Conservation (phyloP, 2,329 filamentous ascomycete genomes). For the Magnaporthiopsis rhizophila region DNA sequence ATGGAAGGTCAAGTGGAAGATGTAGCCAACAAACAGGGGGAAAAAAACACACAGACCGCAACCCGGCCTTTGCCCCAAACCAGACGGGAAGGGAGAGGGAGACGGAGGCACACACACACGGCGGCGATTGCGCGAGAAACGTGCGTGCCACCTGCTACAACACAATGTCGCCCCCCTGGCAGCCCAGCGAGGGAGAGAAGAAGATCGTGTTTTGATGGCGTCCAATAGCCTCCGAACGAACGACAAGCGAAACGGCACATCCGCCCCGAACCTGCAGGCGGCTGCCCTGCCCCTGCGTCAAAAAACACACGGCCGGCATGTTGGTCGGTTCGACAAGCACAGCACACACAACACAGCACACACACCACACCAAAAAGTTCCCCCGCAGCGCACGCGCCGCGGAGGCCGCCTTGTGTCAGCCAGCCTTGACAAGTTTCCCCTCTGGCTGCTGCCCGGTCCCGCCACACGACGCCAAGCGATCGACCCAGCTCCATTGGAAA, state of each 20-base stretch:
- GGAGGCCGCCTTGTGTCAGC: not conserved
- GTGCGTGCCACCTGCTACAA: too few species aligned
- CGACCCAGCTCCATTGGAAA: not conserved
- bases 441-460: not conserved
- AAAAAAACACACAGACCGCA: not conserved
- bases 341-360: not conserved
- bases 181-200: too few species aligned
- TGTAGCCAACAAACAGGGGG: not conserved
- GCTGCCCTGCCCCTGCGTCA: not conserved
- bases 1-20: not conserved
- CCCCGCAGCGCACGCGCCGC: not conserved
- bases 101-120: too few species aligned
- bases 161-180: too few species aligned
- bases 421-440: not conserved
- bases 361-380: not conserved
- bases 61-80: not conserved
- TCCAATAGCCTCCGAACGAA: not conserved
- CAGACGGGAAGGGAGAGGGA: too few species aligned
- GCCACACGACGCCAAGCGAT: not conserved
- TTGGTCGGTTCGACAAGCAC: too few species aligned
- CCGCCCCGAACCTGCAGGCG: not conserved
- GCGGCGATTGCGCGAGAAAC: too few species aligned
- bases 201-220: not conserved
- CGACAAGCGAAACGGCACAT: not conserved
- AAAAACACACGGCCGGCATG: not conserved